These are phyloP conservation scores for Stereum hirsutum DNA, from an alignment of 1,284 basidiomycete species.

Conservation along the genomic window DNA sequence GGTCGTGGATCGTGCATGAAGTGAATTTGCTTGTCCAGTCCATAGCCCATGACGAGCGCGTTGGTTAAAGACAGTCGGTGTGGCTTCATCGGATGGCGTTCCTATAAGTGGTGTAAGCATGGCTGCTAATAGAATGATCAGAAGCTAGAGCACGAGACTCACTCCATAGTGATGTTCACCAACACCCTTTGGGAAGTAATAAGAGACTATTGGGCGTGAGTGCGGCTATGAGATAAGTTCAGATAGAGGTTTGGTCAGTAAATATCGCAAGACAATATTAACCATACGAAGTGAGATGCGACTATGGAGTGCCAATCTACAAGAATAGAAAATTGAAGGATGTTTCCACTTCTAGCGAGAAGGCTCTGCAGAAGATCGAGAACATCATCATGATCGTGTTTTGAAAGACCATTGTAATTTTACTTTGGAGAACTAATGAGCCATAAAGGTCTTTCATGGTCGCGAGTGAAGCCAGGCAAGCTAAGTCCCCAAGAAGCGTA, in stretches of 20 bases:
- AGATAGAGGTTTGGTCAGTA: constrained; percentile 1
- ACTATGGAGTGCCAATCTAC: no score
- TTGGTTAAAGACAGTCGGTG: constrained; percentile 93
- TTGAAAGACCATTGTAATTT: no score
- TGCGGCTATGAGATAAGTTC: constrained; percentile 48
- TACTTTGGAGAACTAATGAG: no score
- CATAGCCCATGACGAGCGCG: constrained; percentile 92
- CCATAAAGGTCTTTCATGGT: no score
- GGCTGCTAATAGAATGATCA: background rate
- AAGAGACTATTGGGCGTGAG: constrained; percentile 84
- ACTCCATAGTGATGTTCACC: constrained; percentile 96
- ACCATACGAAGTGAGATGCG: no score
- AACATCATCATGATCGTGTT: no score
- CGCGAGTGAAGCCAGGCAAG: no score
- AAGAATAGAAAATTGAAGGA: background rate
- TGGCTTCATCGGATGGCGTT: constrained; percentile 98
- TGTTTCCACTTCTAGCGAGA: constrained; percentile 1
- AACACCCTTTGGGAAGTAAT: constrained; percentile 92
- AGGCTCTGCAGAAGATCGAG: no score
- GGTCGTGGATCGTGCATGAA: constrained; percentile 83
- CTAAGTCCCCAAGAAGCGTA: no score
- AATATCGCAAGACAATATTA: no score
- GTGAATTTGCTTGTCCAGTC: constrained; percentile 92
- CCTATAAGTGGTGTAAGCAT: constrained; percentile 33
- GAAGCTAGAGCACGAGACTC: constrained; percentile 18